Evolutionary conservation across 352 stramenopile species (phyloP), one percentile per base, ranked within the genome.

Genomic region (Saprolegnia diclina): DNA sequence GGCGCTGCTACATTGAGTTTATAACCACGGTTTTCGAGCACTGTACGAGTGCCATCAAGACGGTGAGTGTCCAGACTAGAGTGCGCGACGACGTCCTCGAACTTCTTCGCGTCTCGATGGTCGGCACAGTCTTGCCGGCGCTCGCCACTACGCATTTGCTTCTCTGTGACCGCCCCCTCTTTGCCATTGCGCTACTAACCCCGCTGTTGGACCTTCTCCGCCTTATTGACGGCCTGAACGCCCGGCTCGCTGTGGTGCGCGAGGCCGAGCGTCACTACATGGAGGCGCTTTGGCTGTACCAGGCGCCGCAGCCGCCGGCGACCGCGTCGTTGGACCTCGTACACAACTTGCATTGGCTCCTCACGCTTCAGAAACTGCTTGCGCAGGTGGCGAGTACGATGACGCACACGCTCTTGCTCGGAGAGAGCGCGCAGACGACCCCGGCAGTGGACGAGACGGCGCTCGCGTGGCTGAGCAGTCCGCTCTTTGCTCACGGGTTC

Each of bases 311-410:
- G 45, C 1, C 22, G 13, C 32, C 24, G 22, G 19, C 32, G 18
- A 22, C 70, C 7, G 65, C 46, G 22, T 59, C 71, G 38, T 37
- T 63, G 14, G 45, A 70, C 26, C 42, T 40, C 4, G 73, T 76
- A 1, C 72, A 82, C 35, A 55, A 56, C 1, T 59, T 90, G 0
- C 82, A 79, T 0, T 91, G 83, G 83, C 76, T 75, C 42, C 79
- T 78, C 29, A 67, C 80, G 53, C 66, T 92, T 0, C 78, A 92
- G 61, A 91, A 90, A 65, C 78, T 88, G 16, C 16, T 92, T 10
- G 84, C 76, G 11, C 71, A 82, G 14, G 67, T 92, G 0, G 57
- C 74, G 24, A 71, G 78, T 7, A 77, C 88, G 48, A 83, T 92
- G 75, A 73, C 73, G 0, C 54, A 87, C 21, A 91, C 83, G 11